Conservation (phyloP, 208 protist species). For the Trypanosoma cruzi region DNA sequence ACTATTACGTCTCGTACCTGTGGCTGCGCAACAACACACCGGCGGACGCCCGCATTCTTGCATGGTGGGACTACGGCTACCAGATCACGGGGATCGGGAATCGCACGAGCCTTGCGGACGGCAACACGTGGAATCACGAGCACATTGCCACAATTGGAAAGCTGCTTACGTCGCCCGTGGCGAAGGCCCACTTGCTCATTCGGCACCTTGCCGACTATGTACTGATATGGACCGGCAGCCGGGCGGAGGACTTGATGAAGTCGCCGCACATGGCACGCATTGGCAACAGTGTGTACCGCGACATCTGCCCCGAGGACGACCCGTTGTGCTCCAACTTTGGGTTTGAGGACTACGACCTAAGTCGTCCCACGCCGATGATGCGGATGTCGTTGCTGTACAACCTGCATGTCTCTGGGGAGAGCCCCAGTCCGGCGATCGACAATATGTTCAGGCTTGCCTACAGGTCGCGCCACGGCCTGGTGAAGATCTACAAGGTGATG, state of each 20-base stretch:
- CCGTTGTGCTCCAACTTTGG: slow-evolving; percentile 55
- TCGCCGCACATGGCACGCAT: slow-evolving; percentile 64
- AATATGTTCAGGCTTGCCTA: slow-evolving; percentile 87
- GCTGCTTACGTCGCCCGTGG: slow-evolving; percentile 85
- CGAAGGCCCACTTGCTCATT: slow-evolving; percentile 91
- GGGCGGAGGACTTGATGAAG: slow-evolving; percentile 52
- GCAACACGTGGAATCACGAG: slow-evolving; percentile 99
- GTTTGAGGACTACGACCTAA: slow-evolving; percentile 29
- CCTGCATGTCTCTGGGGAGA: slow-evolving; percentile 31
- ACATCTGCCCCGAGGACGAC: slow-evolving; percentile 71
- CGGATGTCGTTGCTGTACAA: slow-evolving; percentile 63
- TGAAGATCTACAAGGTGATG: slow-evolving; percentile 97
- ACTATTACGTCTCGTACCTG: slow-evolving; percentile 97
- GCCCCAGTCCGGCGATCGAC: slow-evolving; percentile 10
- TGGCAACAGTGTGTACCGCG: slow-evolving; percentile 76
- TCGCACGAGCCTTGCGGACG: slow-evolving; percentile 96
- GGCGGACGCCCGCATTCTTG: slow-evolving; percentile 93
- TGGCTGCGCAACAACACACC: slow-evolving; percentile 97
- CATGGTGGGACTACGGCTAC: slow-evolving; percentile 99
- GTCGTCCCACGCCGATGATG: slow-evolving; percentile 49
- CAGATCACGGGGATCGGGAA: slow-evolving; percentile 98
- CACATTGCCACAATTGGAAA: slow-evolving; percentile 98
- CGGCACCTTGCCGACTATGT: slow-evolving; percentile 97
- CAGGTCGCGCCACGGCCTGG: slow-evolving; percentile 95
- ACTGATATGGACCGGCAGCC: slow-evolving; percentile 71